Percentiles rank a stretch among this genome's conserved stretches.
phyloP scores from a whole-genome alignment of 345 rosid species.

The Salix brachista region DNA sequence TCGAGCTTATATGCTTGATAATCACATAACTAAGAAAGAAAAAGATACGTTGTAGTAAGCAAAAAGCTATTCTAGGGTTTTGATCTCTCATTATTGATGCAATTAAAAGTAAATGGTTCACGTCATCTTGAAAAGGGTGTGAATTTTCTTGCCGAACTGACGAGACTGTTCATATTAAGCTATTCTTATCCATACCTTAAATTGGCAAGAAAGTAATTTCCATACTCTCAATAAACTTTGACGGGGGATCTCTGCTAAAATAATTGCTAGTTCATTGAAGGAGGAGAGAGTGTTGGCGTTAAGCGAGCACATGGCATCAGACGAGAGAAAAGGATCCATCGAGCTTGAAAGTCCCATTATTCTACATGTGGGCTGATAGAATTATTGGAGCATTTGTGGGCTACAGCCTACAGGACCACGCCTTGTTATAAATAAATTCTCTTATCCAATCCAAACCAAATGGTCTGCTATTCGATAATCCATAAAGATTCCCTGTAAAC shows the following conservation, averaged over 20 bases:
- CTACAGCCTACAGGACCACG: no score
- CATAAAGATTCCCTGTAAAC: no score
- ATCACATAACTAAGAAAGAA: not conserved
- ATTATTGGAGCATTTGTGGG: not conserved
- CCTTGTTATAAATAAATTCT: no score
- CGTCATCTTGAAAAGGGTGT: not conserved
- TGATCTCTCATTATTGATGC: not conserved
- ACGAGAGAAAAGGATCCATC: not conserved
- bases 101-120: not conserved
- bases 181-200: no score
- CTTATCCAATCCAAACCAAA: no score
- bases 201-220: no score
- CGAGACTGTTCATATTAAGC: not conserved
- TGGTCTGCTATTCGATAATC: no score
- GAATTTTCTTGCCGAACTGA: constrained; percentile 2
- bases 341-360: not conserved
- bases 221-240: no score
- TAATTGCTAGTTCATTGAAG: no score
- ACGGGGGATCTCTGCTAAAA: no score
- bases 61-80: constrained; percentile 9
- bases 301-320: not conserved
- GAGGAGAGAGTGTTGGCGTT: no score
- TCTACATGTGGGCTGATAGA: not conserved
- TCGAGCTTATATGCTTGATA: not conserved
- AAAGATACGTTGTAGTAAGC: not conserved